Percentiles rank a stretch among this genome's conserved stretches.
Conservation (phyloP, 441 rosid species). For the Jatropha podagrica region DNA sequence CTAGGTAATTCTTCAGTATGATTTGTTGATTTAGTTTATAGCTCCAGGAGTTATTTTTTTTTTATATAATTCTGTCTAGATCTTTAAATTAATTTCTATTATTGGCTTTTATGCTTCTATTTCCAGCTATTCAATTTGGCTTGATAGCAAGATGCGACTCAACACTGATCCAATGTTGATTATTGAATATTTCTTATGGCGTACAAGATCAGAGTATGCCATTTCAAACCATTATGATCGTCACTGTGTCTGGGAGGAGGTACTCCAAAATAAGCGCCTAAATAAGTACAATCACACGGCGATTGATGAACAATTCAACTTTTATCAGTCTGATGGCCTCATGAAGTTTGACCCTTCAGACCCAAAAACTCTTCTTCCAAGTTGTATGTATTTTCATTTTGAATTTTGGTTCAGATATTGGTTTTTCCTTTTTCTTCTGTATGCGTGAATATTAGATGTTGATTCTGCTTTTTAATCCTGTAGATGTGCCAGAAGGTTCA, state of each 20-base stretch:
- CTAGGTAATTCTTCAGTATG: conserved; percentile 48
- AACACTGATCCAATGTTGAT: conserved; percentile 73
- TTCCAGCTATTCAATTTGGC: conserved; percentile 88
- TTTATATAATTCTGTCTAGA: not conserved
- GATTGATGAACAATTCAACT: conserved; percentile 71
- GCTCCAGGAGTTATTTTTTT: conserved; percentile 19
- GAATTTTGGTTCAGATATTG: conserved; percentile 3
- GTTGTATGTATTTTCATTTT: conserved; percentile 52
- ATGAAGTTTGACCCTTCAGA: conserved; percentile 59
- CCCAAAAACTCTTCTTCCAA: conserved; percentile 66
- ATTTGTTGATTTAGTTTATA: conserved; percentile 28
- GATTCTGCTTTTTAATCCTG: conserved; percentile 28
- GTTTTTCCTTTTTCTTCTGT: conserved; percentile 12
- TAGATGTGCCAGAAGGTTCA: conserved; percentile 98
- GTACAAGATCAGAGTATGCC: conserved; percentile 76
- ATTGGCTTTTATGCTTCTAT: conserved; percentile 6
- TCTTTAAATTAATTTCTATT: conserved; percentile 14
- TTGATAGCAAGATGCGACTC: conserved; percentile 93
- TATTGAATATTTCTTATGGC: conserved; percentile 84
- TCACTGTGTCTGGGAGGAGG: conserved; percentile 98
- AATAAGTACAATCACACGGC: conserved; percentile 73
- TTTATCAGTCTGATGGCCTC: conserved; percentile 79
- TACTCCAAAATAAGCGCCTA: conserved; percentile 71
- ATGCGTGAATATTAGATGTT: conserved; percentile 15
- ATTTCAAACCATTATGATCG: conserved; percentile 95